Evolutionary conservation across 768 basidiomycete species (phyloP), one percentile per base, ranked within the genome.

Genomic region (Austroboletus festivus): DNA sequence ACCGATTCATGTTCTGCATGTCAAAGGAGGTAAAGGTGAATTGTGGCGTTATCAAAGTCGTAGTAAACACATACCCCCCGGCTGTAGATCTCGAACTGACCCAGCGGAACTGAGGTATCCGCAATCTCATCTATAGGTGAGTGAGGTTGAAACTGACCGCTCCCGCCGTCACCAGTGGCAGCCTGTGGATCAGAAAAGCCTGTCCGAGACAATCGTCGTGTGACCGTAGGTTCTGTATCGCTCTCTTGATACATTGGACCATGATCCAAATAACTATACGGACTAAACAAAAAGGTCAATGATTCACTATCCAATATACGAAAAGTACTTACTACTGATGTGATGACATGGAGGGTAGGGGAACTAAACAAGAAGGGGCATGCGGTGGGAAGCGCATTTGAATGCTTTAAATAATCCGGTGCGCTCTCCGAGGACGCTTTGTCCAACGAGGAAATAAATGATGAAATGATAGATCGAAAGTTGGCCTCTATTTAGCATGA

Each of bases 321-420:
- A 23, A 9, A 33, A 20, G 5, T 12, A 54, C 64, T 49, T 46
- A 64, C 63, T 48, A 41, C 31, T 44, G 46, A 23, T 42, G 38
- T 6, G 64, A 54, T 38, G 64, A 53, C 62, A 64, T 64, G 52
- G 7, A 38, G 42, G 19, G 35, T 28, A 47, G 20, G 24, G 52
- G 37, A 48, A 38, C 30, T 45, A 39, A 15, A 50, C n/a, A 37
- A 34, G 20, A 23, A 42, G 42, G 48, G 6, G 30, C 48, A 47
- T 55, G 47, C 38, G 45, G 48, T 38, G 44, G 24, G 31, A 23
- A 16, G 28, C 18, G n/a, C 46, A 43, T 35, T n/a, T 28, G 26
- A 38, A 41, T 30, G 21, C 44, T 50, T 65, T 67, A 65, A 65
- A 55, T 59, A 59, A 50, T 40, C 51, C 42, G 40, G 23, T 30